Evolutionary conservation across 2,329 filamentous ascomycete species (phyloP).

Genomic region (Fusarium staphyleae): DNA sequence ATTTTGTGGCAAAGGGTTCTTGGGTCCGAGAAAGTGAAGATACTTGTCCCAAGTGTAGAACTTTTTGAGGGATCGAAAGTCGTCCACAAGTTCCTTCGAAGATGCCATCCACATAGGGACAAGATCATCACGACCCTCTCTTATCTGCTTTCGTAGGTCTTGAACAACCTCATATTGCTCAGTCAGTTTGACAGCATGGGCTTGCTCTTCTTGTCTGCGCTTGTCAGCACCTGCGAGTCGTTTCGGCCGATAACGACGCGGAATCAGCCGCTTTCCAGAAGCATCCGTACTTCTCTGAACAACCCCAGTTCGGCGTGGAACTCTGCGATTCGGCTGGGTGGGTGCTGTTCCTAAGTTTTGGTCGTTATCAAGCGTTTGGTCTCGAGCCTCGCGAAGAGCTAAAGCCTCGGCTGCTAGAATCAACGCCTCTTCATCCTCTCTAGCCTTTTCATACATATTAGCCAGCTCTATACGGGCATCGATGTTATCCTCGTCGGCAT

Average conservation of each 20-base stretch:
- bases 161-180: constrained; percentile 55
- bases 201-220: constrained; percentile 54
- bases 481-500: constrained; percentile 74
- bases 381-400: constrained; percentile 62
- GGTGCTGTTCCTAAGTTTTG: constrained; percentile 3
- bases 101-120: constrained; percentile 63
- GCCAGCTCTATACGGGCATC: constrained; percentile 81
- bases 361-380: constrained; percentile 32
- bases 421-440: constrained; percentile 77
- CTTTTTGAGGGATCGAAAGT: constrained; percentile 68
- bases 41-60: constrained; percentile 74
- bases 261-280: constrained; percentile 41
- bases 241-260: constrained; percentile 55
- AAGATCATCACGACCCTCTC: constrained; percentile 53
- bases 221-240: constrained; percentile 55
- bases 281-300: constrained; percentile 16
- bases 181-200: constrained; percentile 49
- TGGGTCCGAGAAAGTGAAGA: constrained; percentile 60
- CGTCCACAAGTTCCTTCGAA: constrained; percentile 66
- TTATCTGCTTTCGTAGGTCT: constrained; percentile 52
- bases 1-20: constrained; percentile 32
- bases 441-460: constrained; percentile 80
- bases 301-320: constrained; percentile 18
- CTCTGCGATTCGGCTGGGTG: constrained; percentile 13
- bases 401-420: constrained; percentile 79